Base-by-base conservation (phyloP, 192 early-diverging fungal genomes). In the Backusella luteola region DNA sequence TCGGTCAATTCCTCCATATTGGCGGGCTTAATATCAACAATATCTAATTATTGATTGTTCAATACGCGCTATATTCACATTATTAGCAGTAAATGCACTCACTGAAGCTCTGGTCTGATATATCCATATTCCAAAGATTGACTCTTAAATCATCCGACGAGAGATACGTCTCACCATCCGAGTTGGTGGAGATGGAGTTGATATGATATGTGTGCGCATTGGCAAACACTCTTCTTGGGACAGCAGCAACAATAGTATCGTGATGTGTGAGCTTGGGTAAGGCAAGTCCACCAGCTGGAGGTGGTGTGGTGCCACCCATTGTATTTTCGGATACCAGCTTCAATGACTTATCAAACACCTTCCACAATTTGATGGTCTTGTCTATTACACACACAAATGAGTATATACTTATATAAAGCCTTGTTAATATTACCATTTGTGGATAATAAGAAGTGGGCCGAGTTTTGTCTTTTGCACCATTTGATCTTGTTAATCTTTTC, bases 401-500 rank as follows among this genome's bases (percentile, higher is more conserved):
- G 32, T 32, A 32, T 32, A 32, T 32, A 32, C 32, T 32, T 32
- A 32, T 32, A 32, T 2, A 32, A 32, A 32, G 2, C 32, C 32
- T 32, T 3, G 32, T 32, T 32, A 3, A 32, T 39, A 52, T 49
- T 84, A 95, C 94, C 94, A 84, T 99, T 99, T 46, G 97, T 99
- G 5, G 97, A 97, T 66, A 99, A 88, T 83, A 99, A 85, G 84
- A 96, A 99, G 81, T 97, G 97, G 17, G 96, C 94, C 53, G 96
- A 90, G 85, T 98, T 98, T 85, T 97, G 95, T 44, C 94, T 90
- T 81, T 92, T 93, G 89, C 96, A 96, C 97, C 97, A 99, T 84
- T 97, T 91, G 84, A 99, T 99, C 82, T 98, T 96, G 88, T 99
- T 99, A 85, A 99, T 98, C 81, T 99, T 99, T 81, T 99, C 97